Percentiles rank a stretch among this genome's conserved stretches.
These are phyloP conservation scores for Ophiostoma pallidulum DNA, from an alignment of 2,329 filamentous ascomycete genomes.

Conservation along the genomic window DNA sequence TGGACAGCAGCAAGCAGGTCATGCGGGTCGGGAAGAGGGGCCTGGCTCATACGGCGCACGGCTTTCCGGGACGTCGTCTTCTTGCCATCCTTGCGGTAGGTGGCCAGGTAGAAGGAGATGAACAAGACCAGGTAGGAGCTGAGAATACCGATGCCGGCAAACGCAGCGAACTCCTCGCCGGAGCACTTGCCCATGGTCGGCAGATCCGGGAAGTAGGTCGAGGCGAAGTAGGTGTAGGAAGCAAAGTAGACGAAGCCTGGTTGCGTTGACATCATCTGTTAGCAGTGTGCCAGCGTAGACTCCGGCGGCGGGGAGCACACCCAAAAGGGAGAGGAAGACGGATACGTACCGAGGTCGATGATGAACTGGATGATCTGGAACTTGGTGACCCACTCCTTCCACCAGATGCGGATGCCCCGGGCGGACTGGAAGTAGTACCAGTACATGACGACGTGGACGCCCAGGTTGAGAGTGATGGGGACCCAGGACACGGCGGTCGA, in stretches of 20 bases:
- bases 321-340: neutral
- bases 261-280: too few relatives aligned
- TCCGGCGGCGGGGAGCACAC: too few relatives aligned
- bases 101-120: constrained; percentile 97
- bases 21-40: constrained; percentile 71
- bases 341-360: constrained; percentile 75
- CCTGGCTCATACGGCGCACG: constrained; percentile 55
- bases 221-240: constrained; percentile 66
- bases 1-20: constrained; percentile 49
- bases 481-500: constrained; percentile 93
- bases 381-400: constrained; percentile 99
- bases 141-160: constrained; percentile 83
- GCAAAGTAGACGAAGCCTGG: constrained; percentile 95
- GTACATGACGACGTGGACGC: constrained; percentile 98
- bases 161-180: constrained; percentile 92
- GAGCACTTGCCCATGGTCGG: constrained; percentile 81
- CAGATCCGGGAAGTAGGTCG: constrained; percentile 85
- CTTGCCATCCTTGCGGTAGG: constrained; percentile 83
- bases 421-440: constrained; percentile 99
- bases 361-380: constrained; percentile 96
- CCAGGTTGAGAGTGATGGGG: constrained; percentile 82
- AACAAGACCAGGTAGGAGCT: constrained; percentile 95
- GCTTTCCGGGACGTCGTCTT: constrained; percentile 71
- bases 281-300: too few relatives aligned
- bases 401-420: constrained; percentile 92